Base-by-base conservation (phyloP, 495 filamentous ascomycete species). In the Penicillium bovifimosum region DNA sequence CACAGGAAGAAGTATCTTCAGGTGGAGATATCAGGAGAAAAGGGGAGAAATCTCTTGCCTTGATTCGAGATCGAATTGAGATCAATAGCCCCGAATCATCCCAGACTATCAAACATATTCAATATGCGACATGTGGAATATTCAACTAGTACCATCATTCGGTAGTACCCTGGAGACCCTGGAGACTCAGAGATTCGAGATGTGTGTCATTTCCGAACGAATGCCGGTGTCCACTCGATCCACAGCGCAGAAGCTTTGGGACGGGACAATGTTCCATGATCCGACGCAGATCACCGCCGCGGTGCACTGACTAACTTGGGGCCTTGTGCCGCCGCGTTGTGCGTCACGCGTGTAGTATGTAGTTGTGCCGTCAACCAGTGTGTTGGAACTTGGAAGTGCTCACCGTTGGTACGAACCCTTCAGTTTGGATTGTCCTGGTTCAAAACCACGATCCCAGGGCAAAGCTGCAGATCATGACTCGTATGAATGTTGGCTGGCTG, bases 311-410 rank as follows among this genome's bases (percentile, higher is more conserved):
- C n/a, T n/a, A n/a, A n/a, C n/a, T n/a, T n/a, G n/a, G n/a, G n/a
- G n/a, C n/a, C n/a, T n/a, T n/a, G n/a, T n/a, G n/a, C n/a, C n/a
- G n/a, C n/a, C n/a, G n/a, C n/a, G n/a, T n/a, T n/a, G n/a, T n/a
- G n/a, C n/a, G n/a, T n/a, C n/a, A n/a, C n/a, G n/a, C n/a, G n/a
- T 47, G 46, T 54, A 46, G 51, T 29, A 31, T n/a, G n/a, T n/a
- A n/a, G 38, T 44, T n/a, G 28, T 52, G 31, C 47, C 52, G 38
- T 59, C 38, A 48, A 61, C 42, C 46, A 40, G 20, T 43, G 16
- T 28, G n/a, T 13, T 49, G 42, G 54, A 36, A 58, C 14, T 34
- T 29, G n/a, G n/a, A n/a, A n/a, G n/a, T n/a, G n/a, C n/a, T 16
- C 11, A 9, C 16, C 32, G 1, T 52, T 28, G 11, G 14, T 41